A percentile compares a stretch with the other conserved stretches of the same genome.
Evolutionary conservation across 108 stramenopile species (phyloP).

Genomic region (Fragilariopsis cylindrus): DNA sequence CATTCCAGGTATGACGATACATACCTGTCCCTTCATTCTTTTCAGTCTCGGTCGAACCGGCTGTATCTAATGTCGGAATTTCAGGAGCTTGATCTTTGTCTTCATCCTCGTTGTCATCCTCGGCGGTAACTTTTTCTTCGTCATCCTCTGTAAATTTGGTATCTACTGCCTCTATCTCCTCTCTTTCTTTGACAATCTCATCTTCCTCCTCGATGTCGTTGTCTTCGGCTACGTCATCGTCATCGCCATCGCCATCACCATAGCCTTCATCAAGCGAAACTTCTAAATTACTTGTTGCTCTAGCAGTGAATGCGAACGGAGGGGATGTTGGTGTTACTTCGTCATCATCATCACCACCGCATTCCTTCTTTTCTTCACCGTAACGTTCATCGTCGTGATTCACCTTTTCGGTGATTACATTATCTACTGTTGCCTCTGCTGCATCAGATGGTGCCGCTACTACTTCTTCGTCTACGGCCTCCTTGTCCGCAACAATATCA

Average conservation of each 20-base stretch:
- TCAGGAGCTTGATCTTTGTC: background rate
- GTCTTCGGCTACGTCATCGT: background rate
- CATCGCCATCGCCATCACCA: background rate
- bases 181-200: background rate
- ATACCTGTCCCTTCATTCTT: background rate
- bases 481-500: no score
- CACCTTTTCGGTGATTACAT: background rate
- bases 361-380: background rate
- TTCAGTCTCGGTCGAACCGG: background rate
- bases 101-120: background rate
- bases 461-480: background rate
- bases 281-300: background rate
- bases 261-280: background rate
- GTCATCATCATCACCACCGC: background rate
- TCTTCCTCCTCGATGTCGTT: background rate
- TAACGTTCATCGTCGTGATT: background rate
- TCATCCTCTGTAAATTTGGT: background rate
- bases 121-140: background rate
- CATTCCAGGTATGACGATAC: background rate
- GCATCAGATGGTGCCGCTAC: conserved; percentile 3
- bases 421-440: background rate
- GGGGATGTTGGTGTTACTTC: conserved; percentile 1
- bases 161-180: background rate
- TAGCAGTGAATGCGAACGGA: background rate
- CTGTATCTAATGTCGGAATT: background rate